Evolutionary conservation across 192 early-diverging fungal species (phyloP).

Genomic region (Dispira parvispora): DNA sequence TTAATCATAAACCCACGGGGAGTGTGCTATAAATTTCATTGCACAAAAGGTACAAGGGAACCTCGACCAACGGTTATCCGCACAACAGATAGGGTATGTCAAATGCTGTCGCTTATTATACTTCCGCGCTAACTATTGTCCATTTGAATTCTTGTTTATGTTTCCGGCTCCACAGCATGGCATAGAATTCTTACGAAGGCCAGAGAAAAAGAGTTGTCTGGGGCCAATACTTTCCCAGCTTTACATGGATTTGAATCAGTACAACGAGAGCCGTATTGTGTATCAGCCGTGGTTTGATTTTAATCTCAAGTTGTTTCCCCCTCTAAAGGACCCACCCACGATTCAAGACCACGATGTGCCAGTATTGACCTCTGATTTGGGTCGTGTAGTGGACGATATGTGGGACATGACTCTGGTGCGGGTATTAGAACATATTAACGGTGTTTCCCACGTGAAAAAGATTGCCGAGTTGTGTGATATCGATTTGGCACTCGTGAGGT

Average conservation of each 20-base stretch:
- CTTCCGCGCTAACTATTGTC: no score
- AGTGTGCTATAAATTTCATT: no score
- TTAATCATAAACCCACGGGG: no score
- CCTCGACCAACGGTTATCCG: no score
- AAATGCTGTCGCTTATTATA: no score
- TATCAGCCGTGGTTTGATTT: conserved; percentile 2
- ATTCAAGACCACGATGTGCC: conserved; percentile 77
- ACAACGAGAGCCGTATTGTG: conserved; percentile 5
- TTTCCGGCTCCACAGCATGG: conserved; percentile 9
- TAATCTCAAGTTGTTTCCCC: conserved; percentile 61
- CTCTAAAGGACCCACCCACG: conserved; percentile 49
- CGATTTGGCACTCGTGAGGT: conserved; percentile 47
- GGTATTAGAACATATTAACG: conserved; percentile 69
- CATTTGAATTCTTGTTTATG: no score
- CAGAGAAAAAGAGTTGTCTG: neutral
- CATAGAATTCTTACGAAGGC: conserved; percentile 19
- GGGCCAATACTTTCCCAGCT: neutral
- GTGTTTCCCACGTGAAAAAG: conserved; percentile 61
- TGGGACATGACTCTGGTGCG: conserved; percentile 85
- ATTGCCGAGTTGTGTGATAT: conserved; percentile 73
- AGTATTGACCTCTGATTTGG: conserved; percentile 51
- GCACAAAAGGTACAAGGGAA: no score
- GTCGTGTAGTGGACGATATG: conserved; percentile 44
- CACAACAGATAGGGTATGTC: no score
- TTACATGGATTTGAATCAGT: conserved; percentile 3